Evolutionary conservation across 371 early-diverging fungal genomes (phyloP).

Genomic region (Blakeslea trispora): DNA sequence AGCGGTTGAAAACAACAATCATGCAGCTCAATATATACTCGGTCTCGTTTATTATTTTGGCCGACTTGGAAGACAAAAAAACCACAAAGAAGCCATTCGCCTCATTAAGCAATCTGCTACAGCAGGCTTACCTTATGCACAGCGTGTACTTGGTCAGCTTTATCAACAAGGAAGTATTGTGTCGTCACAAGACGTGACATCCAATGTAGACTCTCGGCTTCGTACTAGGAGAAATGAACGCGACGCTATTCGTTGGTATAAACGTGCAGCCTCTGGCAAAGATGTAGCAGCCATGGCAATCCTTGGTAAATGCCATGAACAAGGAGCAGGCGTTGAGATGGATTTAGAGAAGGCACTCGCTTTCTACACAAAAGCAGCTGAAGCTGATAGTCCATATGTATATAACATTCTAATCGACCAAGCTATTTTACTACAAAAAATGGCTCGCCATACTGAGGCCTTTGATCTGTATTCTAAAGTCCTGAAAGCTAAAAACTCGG

Average conservation of each 20-base stretch:
- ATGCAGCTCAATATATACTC: constrained; percentile 42
- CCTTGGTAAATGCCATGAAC: constrained; percentile 72
- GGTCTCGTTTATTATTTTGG: constrained; percentile 46
- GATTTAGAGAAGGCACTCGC: constrained; percentile 51
- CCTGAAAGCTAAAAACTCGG: not conserved
- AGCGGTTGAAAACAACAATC: constrained; percentile 37
- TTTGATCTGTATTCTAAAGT: constrained; percentile 14
- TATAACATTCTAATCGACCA: constrained; percentile 48
- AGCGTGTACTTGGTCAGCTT: constrained; percentile 46
- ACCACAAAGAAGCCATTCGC: constrained; percentile 38
- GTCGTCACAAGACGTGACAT: constrained; percentile 14
- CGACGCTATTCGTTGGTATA: constrained; percentile 68
- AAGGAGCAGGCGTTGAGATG: constrained; percentile 68
- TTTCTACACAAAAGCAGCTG: constrained; percentile 73
- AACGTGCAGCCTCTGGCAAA: constrained; percentile 59
- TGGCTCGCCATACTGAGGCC: constrained; percentile 42
- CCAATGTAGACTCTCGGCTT: constrained; percentile 26
- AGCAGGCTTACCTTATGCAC: constrained; percentile 44
- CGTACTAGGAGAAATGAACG: constrained; percentile 35
- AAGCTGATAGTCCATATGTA: constrained; percentile 41
- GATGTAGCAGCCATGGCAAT: constrained; percentile 69
- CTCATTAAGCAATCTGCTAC: constrained; percentile 39
- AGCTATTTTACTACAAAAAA: constrained; percentile 37
- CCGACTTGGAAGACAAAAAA: constrained; percentile 31
- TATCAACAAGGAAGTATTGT: constrained; percentile 34